These are phyloP conservation scores for Tetraselmis chui DNA, from an alignment of 139 green algal genomes.

Conservation along the genomic window DNA sequence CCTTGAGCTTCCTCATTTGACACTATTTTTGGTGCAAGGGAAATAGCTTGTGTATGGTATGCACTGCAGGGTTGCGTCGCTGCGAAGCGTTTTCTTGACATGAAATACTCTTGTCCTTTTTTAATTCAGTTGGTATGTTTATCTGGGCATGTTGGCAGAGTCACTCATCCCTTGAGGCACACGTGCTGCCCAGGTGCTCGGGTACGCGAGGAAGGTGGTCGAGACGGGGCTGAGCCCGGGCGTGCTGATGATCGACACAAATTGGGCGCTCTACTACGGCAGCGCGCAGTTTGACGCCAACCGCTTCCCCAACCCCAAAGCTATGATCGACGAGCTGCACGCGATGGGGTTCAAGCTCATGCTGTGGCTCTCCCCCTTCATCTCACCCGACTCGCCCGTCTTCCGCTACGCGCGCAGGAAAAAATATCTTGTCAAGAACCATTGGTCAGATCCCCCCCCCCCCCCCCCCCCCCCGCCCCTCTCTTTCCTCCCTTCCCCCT, in stretches of 20 bases:
- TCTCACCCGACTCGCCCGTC: neutral
- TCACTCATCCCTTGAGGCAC: too few relatives aligned
- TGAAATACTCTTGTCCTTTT: too few relatives aligned
- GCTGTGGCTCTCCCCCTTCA: neutral
- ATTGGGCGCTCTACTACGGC: constrained; percentile 2
- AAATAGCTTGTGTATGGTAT: too few relatives aligned
- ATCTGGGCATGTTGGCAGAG: too few relatives aligned
- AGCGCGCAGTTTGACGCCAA: neutral
- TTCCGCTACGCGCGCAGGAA: neutral
- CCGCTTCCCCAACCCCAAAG: neutral
- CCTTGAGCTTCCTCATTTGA: too few relatives aligned
- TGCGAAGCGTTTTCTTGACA: too few relatives aligned
- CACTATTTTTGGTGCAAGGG: too few relatives aligned
- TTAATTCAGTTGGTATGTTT: too few relatives aligned
- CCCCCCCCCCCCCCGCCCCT: neutral
- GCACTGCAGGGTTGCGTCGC: too few relatives aligned
- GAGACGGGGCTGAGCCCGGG: neutral
- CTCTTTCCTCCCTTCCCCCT: too few relatives aligned
- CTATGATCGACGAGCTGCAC: neutral
- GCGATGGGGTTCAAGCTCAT: neutral
- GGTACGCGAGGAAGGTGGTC: neutral
- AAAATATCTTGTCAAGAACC: neutral
- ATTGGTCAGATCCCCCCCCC: neutral
- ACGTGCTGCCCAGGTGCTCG: constrained; percentile 2
- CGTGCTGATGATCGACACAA: constrained; percentile 5